These are phyloP conservation scores for Penicillium canariense DNA, from an alignment of 495 filamentous ascomycete genomes.

Conservation along the genomic window DNA sequence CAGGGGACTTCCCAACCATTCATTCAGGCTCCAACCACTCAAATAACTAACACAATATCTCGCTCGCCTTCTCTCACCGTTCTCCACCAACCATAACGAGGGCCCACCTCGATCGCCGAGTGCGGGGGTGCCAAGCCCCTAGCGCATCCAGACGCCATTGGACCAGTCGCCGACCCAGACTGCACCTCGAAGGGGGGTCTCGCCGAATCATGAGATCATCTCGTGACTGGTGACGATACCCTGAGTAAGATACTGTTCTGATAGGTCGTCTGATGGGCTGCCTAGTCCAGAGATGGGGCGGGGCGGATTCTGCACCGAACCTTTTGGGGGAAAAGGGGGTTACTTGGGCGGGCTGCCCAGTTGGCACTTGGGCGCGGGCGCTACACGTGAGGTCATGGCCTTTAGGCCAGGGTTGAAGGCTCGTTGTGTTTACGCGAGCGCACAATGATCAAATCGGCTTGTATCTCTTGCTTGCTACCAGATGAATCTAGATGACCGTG, in stretches of 20 bases:
- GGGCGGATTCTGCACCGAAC: conserved; percentile 9
- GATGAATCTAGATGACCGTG: not conserved
- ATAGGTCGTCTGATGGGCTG: conserved; percentile 18
- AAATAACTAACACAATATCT: not conserved
- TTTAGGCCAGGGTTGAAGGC: not conserved
- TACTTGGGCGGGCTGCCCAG: not conserved
- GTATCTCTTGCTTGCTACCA: not conserved
- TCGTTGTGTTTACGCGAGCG: not conserved
- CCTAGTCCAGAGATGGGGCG: conserved; percentile 3
- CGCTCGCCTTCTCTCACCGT: not conserved
- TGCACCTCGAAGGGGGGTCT: not conserved
- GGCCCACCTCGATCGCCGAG: conserved; percentile 1
- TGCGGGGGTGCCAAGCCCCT: conserved; percentile 24
- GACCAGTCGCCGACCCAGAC: not conserved
- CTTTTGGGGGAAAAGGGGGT: conserved; percentile 1
- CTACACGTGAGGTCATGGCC: not conserved
- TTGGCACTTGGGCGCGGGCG: not conserved
- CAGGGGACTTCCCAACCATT: too few species aligned
- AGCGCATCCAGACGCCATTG: conserved; percentile 7
- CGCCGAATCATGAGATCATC: conserved; percentile 19
- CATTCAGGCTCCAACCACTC: too few species aligned
- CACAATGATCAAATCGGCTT: not conserved
- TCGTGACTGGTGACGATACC: conserved; percentile 15
- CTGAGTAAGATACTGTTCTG: conserved; percentile 12
- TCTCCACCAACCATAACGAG: not conserved